Conservation (phyloP, 495 filamentous ascomycete genomes). For the Barbatosphaeria neglecta region DNA sequence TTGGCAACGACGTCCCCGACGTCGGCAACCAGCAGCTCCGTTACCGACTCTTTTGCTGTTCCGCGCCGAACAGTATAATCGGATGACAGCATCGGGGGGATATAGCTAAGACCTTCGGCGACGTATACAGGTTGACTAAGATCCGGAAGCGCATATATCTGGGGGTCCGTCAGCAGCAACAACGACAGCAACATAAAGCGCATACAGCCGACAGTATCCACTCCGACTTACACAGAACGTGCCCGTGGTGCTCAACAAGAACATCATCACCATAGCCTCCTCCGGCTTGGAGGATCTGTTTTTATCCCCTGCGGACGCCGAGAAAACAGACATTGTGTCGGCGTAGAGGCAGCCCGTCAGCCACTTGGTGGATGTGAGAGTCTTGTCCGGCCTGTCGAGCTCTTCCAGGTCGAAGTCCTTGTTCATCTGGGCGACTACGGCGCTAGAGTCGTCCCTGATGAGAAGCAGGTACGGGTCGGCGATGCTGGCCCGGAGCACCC, state of each 20-base stretch:
- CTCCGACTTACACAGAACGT: slow-evolving; percentile 64
- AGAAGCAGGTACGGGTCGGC: slow-evolving; percentile 81
- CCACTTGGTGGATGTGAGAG: slow-evolving; percentile 53
- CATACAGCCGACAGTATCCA: too few species aligned
- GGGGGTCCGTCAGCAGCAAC: slow-evolving; percentile 6
- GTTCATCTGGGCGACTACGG: slow-evolving; percentile 64
- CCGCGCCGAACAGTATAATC: slow-evolving; percentile 57
- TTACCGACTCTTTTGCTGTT: slow-evolving; percentile 56
- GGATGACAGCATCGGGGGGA: slow-evolving; percentile 62
- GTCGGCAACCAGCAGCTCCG: slow-evolving; percentile 71
- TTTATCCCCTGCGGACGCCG: slow-evolving; percentile 20
- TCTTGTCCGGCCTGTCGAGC: slow-evolving; percentile 45
- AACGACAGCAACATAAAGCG: too few species aligned
- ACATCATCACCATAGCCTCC: slow-evolving; percentile 52
- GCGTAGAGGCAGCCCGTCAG: slow-evolving; percentile 67
- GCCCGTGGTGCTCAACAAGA: slow-evolving; percentile 58
- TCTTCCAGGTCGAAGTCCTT: slow-evolving; percentile 78
- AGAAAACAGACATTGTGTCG: slow-evolving; percentile 49
- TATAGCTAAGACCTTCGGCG: slow-evolving; percentile 60
- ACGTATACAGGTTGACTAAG: slow-evolving; percentile 48
- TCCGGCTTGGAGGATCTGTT: slow-evolving; percentile 26
- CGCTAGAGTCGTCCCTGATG: slow-evolving; percentile 66
- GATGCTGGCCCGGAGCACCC: slow-evolving; percentile 71
- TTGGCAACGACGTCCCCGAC: slow-evolving; percentile 61
- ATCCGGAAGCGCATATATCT: slow-evolving; percentile 55